Evolutionary conservation across 805 yeast species (phyloP), one percentile per base, ranked within the genome.

Genomic region (Kuraishia capsulata): DNA sequence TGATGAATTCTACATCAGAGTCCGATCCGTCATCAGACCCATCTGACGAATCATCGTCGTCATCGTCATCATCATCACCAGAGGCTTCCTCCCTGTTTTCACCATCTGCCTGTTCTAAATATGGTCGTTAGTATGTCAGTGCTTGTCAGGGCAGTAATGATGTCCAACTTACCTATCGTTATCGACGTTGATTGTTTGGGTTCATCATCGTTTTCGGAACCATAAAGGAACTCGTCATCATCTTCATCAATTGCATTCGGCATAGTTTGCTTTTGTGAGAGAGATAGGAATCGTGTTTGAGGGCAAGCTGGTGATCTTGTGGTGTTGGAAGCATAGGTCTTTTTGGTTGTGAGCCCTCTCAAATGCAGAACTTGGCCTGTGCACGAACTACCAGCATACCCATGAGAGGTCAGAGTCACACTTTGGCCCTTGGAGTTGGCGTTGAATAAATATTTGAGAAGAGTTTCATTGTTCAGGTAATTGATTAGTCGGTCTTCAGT

Each of bases 1-100:
- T 82, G 35, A 89, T 82, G 52, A 90, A 83, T 57, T 89, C 96
- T 26, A 89, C 81, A 43, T 73, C 81, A n/a, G 66, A 62, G 33
- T 68, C 76, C 10, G 61, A 52, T 17, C 69, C 78, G 5, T 59
- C 71, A 10, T 64, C 73, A 4, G 61, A 67, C 5, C 61, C 70
- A 3, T 64, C 72, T 13, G 63, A 71, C 3, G 61, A 67, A n/a
- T n/a, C n/a, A n/a, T n/a, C n/a, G n/a, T n/a, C n/a, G 2, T 61
- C 73, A 3, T 61, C 73, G 3, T 64, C 72, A 3, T 55, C 69
- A 17, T 61, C 67, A 4, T 56, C 59, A 14, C 49, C 56, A 9
- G 39, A 50, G 16, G 40, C 50, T 16, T 36, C 49, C 4, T 45
- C 49, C 21, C 45, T 40, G 30, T 44, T 30, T 35, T 44, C 40